A percentile compares a stretch with the other conserved stretches of the same genome.
Evolutionary conservation across 2,329 filamentous ascomycete genomes (phyloP).

Genomic region (Aspergillus fructus): DNA sequence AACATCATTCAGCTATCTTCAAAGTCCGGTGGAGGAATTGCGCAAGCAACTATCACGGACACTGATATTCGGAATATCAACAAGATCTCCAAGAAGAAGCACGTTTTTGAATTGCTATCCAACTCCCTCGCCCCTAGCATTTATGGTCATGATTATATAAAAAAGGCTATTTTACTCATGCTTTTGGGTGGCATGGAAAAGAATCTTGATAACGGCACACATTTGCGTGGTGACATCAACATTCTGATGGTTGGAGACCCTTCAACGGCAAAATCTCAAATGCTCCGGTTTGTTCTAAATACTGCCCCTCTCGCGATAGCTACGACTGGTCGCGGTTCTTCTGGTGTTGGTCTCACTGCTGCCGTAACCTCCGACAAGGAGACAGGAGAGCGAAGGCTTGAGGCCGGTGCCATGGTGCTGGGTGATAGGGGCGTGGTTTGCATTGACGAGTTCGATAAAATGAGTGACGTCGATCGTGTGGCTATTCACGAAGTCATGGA

Average conservation of each 20-base stretch:
- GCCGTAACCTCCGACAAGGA: conserved; percentile 97
- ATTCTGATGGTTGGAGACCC: conserved; percentile 99
- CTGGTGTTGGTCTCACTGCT: conserved; percentile 94
- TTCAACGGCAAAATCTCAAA: conserved; percentile 97
- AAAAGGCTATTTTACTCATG: conserved; percentile 95
- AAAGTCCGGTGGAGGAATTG: conserved; percentile 92
- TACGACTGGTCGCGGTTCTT: conserved; percentile 93
- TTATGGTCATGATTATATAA: conserved; percentile 95
- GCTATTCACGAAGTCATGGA: conserved; percentile 99
- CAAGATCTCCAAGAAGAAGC: conserved; percentile 91
- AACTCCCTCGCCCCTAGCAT: conserved; percentile 96
- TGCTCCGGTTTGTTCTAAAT: conserved; percentile 94
- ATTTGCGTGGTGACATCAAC: conserved; percentile 97
- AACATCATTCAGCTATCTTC: conserved; percentile 93
- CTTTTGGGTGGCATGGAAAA: conserved; percentile 95
- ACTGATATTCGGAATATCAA: conserved; percentile 99
- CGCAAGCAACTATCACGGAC: conserved; percentile 88
- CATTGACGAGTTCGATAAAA: conserved; percentile 99
- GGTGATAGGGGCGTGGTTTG: conserved; percentile 95
- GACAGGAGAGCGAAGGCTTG: conserved; percentile 88
- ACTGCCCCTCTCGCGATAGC: conserved; percentile 95
- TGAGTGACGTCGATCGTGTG: conserved; percentile 97
- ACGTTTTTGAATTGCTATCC: conserved; percentile 86
- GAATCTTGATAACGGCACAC: conserved; percentile 95
- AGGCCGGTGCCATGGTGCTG: conserved; percentile 98